Conservation (phyloP, 106 monocot species). For the Gastrodia elata region DNA sequence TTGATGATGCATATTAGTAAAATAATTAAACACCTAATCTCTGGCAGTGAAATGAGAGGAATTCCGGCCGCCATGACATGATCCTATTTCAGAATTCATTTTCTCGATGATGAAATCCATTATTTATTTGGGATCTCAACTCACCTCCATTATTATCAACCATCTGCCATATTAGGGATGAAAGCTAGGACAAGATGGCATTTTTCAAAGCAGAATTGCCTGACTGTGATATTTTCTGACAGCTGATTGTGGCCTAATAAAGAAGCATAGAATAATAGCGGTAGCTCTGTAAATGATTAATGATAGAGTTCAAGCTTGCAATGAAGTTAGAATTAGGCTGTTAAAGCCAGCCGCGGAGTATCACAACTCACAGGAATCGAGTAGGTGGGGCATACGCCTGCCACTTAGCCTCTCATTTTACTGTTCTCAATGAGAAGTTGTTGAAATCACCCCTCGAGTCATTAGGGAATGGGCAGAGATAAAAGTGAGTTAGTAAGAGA, state of each 20-base stretch:
- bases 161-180: too few species aligned
- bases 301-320: not conserved
- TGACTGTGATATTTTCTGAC: not conserved
- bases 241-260: not conserved
- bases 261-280: not conserved
- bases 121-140: too few species aligned
- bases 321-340: not conserved
- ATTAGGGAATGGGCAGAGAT: not conserved
- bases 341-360: not conserved
- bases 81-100: too few species aligned
- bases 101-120: too few species aligned
- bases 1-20: too few species aligned
- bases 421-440: not conserved
- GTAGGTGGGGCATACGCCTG: not conserved
- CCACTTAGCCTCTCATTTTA: not conserved
- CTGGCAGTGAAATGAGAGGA: too few species aligned
- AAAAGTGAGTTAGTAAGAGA: not conserved
- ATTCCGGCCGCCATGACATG: too few species aligned
- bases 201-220: too few species aligned
- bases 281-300: not conserved
- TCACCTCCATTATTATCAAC: too few species aligned
- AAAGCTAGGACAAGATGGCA: too few species aligned
- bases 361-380: not conserved
- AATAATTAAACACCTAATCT: too few species aligned
- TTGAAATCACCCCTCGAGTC: not conserved